Evolutionary conservation across 805 yeast species (phyloP).

Genomic region (Candida odintsovae): DNA sequence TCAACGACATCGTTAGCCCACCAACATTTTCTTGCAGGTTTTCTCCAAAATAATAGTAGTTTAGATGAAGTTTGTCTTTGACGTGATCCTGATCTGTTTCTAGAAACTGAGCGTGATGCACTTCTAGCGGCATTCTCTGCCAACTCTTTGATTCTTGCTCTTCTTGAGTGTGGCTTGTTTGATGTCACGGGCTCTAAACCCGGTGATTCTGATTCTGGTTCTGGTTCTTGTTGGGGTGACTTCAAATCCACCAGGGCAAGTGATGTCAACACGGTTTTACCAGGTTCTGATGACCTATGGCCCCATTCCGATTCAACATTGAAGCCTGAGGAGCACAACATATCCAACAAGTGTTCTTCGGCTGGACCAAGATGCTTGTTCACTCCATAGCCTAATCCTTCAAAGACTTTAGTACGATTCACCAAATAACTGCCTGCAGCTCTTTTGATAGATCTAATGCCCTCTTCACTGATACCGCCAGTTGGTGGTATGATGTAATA

Average conservation of each 20-base stretch:
- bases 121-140: slow-evolving; percentile 53
- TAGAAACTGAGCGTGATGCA: slow-evolving; percentile 52
- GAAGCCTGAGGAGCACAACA: slow-evolving; percentile 91
- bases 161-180: slow-evolving; percentile 30
- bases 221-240: slow-evolving; percentile 24
- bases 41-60: slow-evolving; percentile 87
- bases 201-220: slow-evolving; percentile 26
- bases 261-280: slow-evolving; percentile 81
- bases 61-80: slow-evolving; percentile 43
- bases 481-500: slow-evolving; percentile 83
- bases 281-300: slow-evolving; percentile 79
- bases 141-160: slow-evolving; percentile 54
- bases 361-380: slow-evolving; percentile 72
- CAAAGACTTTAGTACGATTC: slow-evolving; percentile 56
- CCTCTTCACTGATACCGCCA: slow-evolving; percentile 46
- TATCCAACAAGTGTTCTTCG: slow-evolving; percentile 88
- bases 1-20: slow-evolving; percentile 70
- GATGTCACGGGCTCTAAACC: slow-evolving; percentile 38
- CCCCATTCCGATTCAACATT: slow-evolving; percentile 72
- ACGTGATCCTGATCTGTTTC: slow-evolving; percentile 19
- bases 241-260: slow-evolving; percentile 63
- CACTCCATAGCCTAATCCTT: slow-evolving; percentile 64
- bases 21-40: slow-evolving; percentile 99
- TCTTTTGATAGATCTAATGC: slow-evolving; percentile 63
- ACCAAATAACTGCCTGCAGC: slow-evolving; percentile 67